Base-by-base conservation (phyloP, 176 grass and related monocot genomes). In the Areca catechu region DNA sequence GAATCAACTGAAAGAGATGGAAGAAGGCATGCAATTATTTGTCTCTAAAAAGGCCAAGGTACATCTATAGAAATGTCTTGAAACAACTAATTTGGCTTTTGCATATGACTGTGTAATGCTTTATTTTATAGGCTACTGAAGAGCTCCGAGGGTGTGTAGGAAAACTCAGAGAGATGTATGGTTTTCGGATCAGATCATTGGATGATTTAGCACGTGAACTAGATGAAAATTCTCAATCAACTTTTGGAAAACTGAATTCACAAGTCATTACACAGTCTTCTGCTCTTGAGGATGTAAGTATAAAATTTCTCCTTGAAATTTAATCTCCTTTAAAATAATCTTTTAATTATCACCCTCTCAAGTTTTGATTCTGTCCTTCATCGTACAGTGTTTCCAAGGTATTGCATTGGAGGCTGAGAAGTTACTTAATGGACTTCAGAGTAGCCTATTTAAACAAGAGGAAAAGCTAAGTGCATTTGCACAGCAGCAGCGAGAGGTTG, bases 281-380 rank as follows among this genome's bases (percentile, higher is more conserved):
- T 66, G 59, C 57, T 62, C 75, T 95, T 56, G 78, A 89, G 56
- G 65, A 80, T 71, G 89, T 89, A 82, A 95, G 85, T 85, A 57
- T 16, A 54, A 14, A 10, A 3, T 10, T 58, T 49, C 22, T 49
- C 61, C 50, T 49, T 30, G 48, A 17, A 15, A 17, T n/a, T n/a
- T n/a, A n/a, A n/a, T n/a, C n/a, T n/a, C n/a, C n/a, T n/a, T n/a
- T n/a, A n/a, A n/a, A n/a, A n/a, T n/a, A n/a, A n/a, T n/a, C n/a
- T n/a, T 30, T 30, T 30, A 30, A 30, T 30, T 30, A 30, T 30
- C 34, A 43, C 1, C 34, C 34, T 43, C 34, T 43, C 34, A 43
- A 43, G 9, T 43, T 12, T 43, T 43, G 7, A 12, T 43, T 43
- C 34, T 43, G 34, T 24, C 14, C 3, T 3, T 54, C 47, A n/a